Conservation (phyloP, 139 green algal species). For the Micractinium sp. region DNA sequence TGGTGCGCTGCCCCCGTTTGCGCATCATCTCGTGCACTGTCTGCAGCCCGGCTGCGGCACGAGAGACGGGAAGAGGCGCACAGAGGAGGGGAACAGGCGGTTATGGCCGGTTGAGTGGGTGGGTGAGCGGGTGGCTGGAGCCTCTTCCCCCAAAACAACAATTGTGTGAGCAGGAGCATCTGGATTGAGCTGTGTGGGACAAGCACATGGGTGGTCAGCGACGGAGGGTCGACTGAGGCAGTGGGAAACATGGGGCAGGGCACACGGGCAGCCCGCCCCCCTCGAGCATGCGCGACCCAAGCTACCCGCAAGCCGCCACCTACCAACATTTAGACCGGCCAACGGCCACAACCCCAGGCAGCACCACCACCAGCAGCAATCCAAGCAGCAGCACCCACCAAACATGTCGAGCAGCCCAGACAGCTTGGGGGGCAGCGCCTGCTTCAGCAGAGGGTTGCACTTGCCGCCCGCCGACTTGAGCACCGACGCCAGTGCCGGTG, state of each 20-base stretch:
- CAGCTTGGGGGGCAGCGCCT: conserved; percentile 31
- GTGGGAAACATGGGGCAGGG: too few relatives aligned
- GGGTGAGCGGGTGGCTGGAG: too few relatives aligned
- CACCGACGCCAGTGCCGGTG: too few relatives aligned
- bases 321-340: neutral
- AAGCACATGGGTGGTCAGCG: too few relatives aligned
- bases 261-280: neutral
- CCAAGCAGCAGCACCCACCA: neutral
- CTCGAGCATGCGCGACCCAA: neutral
- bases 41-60: conserved; percentile 28
- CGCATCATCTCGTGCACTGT: conserved; percentile 41
- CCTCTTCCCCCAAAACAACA: too few relatives aligned
- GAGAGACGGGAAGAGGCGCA: neutral
- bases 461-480: neutral
- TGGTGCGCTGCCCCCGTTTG: conserved; percentile 31
- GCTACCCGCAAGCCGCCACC: neutral
- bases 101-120: neutral
- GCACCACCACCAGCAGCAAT: too few relatives aligned
- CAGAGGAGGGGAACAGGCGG: neutral
- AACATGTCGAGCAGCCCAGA: conserved; percentile 41
- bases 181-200: too few relatives aligned
- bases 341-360: neutral
- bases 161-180: too few relatives aligned
- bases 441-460: conserved; percentile 25
- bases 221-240: too few relatives aligned